Base-by-base conservation (phyloP, 805 yeast genomes). In the Wickerhamiella occidentalis region DNA sequence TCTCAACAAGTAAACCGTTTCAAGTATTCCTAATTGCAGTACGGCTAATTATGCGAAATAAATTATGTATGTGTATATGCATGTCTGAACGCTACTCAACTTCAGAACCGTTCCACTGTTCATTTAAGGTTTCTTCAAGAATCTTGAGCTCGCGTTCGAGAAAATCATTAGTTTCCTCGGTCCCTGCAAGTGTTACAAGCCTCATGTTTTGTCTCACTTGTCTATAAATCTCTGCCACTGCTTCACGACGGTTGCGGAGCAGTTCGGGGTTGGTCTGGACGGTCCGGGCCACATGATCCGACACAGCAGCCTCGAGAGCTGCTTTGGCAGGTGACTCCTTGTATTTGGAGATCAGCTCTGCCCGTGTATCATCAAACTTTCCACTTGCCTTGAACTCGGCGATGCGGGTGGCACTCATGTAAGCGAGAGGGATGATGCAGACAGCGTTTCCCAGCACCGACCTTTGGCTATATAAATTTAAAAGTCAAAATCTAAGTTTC, bases 331-430 rank as follows among this genome's bases (percentile, higher is more conserved):
- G 13, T 3, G 41, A 37, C 15, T 37, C 41, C 19, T 37, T 37
- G 12, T 37, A 37, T 13, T 37, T 37, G 3, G 23, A 3, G 8
- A 37, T 12, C n/a, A 37, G 12, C 11, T 37, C 41, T 8, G 41
- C 41, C 26, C 41, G 23, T 6, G 23, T 37, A 22, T 37, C 41
- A 13, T 37, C 41, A 37, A 19, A 37, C 41, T 37, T 37, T 19
- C 41, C 41, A n/a, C 41, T 37, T 11, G 41, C 6, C 26, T 37
- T 37, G 26, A 19, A 37, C 41, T 37, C 41, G 3, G 41, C 26
- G 23, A 37, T 37, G 15, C 38, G 38, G 19, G 38, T 5, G 38
- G 19, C 38, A n/a, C 38, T 33, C 38, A 33, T 33, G 38, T 33
- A 33, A 33, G 38, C 38, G 38, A 11, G 33, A 29, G 6, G 33